Evolutionary conservation across 106 monocot species (phyloP), one percentile per base, ranked within the genome.

Genomic region (Dioscorea alata): DNA sequence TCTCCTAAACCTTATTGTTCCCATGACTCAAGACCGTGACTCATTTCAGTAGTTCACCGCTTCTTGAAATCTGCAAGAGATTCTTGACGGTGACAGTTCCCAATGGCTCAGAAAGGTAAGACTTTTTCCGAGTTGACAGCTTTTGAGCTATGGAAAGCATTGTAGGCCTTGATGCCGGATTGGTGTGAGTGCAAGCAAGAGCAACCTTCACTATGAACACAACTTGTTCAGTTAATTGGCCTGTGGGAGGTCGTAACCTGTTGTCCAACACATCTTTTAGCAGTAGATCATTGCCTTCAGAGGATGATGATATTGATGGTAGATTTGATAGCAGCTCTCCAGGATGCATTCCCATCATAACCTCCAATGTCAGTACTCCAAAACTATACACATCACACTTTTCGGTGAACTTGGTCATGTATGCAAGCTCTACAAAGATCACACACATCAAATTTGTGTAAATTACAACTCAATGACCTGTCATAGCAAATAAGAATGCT

Each of bases 111-210:
- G 64, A 48, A 1, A 81, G 78, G 53, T 72, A 81, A 9, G 77
- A 69, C 48, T 73, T 73, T 2, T 67, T 67, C 4, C 68, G 62
- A 34, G 89, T 77, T 14, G 86, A 70, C 33, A 93, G 68, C 73
- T 84, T 89, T 63, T 84, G 89, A 2, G 93, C 83, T 17, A 93
- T 76, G 10, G 61, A 70, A 4, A 80, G 74, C 90, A 87, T 90
- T 3, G 80, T 18, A 18, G 86, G 94, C 8, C 86, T 67, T 0
- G 68, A 63, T 14, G 66, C 72, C 2, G 86, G 86, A 12, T 75
- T 33, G 2, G 34, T 61, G 3, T 63, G 73, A 15, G 70, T 65
- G 76, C 89, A 84, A 0, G 89, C 76, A 4, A 89, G 67, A 2
- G 88, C 86, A 12, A 76, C 66, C 61, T 68, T 66, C 0, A 89